Percentiles rank a stretch among this genome's conserved stretches.
These are phyloP conservation scores for Sporobolomyces roseus DNA, from an alignment of 768 basidiomycete species.

Conservation along the genomic window DNA sequence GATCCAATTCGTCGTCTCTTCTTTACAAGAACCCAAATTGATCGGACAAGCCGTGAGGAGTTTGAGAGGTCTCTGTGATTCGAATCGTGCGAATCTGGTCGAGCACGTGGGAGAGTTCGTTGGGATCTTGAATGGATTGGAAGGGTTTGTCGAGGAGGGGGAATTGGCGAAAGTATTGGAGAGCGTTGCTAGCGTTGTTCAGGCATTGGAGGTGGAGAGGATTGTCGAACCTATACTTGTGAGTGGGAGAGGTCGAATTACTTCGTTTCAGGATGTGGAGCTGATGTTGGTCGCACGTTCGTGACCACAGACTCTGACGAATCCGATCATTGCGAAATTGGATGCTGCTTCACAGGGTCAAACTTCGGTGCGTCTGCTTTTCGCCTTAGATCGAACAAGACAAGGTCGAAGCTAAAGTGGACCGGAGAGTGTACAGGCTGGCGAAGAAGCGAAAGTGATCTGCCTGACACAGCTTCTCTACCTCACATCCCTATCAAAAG, in stretches of 20 bases:
- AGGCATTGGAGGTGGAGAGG: constrained; percentile 48
- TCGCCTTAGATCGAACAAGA: too few species aligned
- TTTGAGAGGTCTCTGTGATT: constrained; percentile 51
- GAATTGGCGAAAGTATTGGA: constrained; percentile 52
- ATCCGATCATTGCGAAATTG: constrained; percentile 46
- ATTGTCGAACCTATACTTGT: constrained; percentile 49
- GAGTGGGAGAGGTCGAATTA: background rate
- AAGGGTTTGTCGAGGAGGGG: constrained; percentile 46
- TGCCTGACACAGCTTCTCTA: constrained; percentile 48
- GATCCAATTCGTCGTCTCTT: constrained; percentile 49
- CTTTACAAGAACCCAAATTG: constrained; percentile 46
- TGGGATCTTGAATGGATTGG: constrained; percentile 50
- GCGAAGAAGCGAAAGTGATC: constrained; percentile 44
- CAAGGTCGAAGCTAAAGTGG: too few species aligned
- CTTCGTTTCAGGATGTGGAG: background rate
- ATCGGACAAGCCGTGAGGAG: constrained; percentile 49
- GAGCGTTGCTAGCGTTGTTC: constrained; percentile 52
- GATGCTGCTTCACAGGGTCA: constrained; percentile 21
- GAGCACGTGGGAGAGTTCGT: constrained; percentile 51
- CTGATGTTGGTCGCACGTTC: background rate
- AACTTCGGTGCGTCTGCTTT: background rate
- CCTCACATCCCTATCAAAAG: constrained; percentile 52
- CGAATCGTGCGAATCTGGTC: constrained; percentile 49
- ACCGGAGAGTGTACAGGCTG: too few species aligned
- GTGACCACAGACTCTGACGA: constrained; percentile 43